These are phyloP conservation scores for Protomyces inouyei DNA, from an alignment of 1,139 yeast genomes.

Conservation along the genomic window DNA sequence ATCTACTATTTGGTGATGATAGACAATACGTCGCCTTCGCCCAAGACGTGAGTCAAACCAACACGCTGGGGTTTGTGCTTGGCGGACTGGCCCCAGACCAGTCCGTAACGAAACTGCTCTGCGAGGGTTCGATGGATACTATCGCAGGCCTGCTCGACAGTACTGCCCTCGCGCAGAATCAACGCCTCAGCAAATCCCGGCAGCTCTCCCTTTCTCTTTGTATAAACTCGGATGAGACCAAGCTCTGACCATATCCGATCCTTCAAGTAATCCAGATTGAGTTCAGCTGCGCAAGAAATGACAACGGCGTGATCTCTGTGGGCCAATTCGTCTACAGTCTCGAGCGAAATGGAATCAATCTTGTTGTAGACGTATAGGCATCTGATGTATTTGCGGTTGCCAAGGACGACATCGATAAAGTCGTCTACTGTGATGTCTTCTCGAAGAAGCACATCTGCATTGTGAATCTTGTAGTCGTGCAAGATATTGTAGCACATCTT, in stretches of 20 bases:
- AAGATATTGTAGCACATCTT: slow-evolving; percentile 44
- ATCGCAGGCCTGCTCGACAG: slow-evolving; percentile 84
- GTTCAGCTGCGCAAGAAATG: slow-evolving; percentile 81
- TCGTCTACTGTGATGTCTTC: slow-evolving; percentile 93
- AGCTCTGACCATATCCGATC: slow-evolving; percentile 92
- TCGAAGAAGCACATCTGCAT: slow-evolving; percentile 84
- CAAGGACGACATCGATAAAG: slow-evolving; percentile 86
- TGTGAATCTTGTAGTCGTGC: slow-evolving; percentile 53
- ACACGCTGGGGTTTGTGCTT: slow-evolving; percentile 96
- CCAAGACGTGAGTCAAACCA: slow-evolving; percentile 74
- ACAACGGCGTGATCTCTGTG: slow-evolving; percentile 88
- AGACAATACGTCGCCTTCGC: slow-evolving; percentile 92
- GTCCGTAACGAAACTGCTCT: slow-evolving; percentile 83
- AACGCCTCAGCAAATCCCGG: slow-evolving; percentile 86
- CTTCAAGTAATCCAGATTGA: slow-evolving; percentile 80
- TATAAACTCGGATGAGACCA: slow-evolving; percentile 71
- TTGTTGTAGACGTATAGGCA: slow-evolving; percentile 93
- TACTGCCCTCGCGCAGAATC: slow-evolving; percentile 74
- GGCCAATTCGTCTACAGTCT: slow-evolving; percentile 88
- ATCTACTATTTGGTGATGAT: slow-evolving; percentile 63
- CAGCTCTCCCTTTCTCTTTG: slow-evolving; percentile 69
- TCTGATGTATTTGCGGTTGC: slow-evolving; percentile 76
- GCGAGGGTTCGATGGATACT: slow-evolving; percentile 90
- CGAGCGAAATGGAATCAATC: slow-evolving; percentile 89
- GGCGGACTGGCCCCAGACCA: slow-evolving; percentile 95